These are phyloP conservation scores for Proteromonas lacertae DNA, from an alignment of 352 stramenopile genomes.

Conservation along the genomic window DNA sequence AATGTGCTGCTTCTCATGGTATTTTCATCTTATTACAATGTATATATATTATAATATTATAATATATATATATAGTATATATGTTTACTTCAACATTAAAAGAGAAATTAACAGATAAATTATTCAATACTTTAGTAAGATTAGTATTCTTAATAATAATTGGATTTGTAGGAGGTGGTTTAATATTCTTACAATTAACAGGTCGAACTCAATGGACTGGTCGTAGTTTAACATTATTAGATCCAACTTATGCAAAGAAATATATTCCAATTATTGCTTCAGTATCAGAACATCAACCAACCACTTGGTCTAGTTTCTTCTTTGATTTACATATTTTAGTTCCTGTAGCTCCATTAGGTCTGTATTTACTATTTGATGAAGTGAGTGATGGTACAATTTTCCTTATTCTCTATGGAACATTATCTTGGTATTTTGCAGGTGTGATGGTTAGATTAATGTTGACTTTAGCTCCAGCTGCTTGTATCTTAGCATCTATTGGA, in stretches of 20 bases:
- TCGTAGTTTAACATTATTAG: slow-evolving; percentile 41
- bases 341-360: slow-evolving; percentile 43
- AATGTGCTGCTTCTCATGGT: slow-evolving; percentile 31
- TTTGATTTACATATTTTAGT: slow-evolving; percentile 56
- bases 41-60: too few relatives aligned
- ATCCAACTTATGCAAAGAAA: slow-evolving; percentile 49
- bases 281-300: slow-evolving; percentile 61
- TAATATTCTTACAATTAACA: slow-evolving; percentile 31
- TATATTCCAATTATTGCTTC: slow-evolving; percentile 71
- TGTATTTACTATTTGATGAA: slow-evolving; percentile 50
- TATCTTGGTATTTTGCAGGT: slow-evolving; percentile 56
- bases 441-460: slow-evolving; percentile 64
- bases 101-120: slow-evolving; percentile 9
- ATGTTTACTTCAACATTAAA: slow-evolving; percentile 7
- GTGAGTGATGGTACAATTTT: slow-evolving; percentile 50
- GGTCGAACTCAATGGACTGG: slow-evolving; percentile 48
- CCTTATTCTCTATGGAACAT: slow-evolving; percentile 49
- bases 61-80: slow-evolving; percentile 8
- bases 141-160: too few relatives aligned
- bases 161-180: slow-evolving; percentile 16
- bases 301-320: slow-evolving; percentile 63
- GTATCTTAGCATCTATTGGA: slow-evolving; percentile 39
- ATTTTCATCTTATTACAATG: slow-evolving; percentile 70
- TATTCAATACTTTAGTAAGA: slow-evolving; percentile 21
- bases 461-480: slow-evolving; percentile 50